Conservation (phyloP, 768 basidiomycete species). For the Zangia roseola region DNA sequence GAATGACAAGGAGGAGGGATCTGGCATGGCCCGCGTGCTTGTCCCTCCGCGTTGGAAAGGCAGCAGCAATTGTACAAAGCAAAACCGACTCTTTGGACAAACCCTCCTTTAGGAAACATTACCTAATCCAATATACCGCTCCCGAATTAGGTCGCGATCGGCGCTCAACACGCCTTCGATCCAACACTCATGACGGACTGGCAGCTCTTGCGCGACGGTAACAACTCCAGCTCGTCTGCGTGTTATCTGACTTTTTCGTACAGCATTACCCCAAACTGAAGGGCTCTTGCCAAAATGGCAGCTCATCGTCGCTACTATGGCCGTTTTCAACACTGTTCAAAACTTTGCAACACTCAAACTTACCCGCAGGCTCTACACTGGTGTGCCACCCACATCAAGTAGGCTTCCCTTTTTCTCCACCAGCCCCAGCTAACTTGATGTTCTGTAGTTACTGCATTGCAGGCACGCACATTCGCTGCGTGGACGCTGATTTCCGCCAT, state of each 20-base stretch:
- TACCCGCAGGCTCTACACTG: conserved; percentile 74
- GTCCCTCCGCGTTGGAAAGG: conserved; percentile 21
- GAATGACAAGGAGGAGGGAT: conserved; percentile 26
- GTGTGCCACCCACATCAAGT: conserved; percentile 41
- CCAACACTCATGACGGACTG: conserved; percentile 7
- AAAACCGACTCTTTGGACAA: conserved; percentile 6
- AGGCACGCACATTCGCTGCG: conserved; percentile 84
- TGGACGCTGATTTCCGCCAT: conserved; percentile 90
- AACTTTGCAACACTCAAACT: conserved; percentile 77
- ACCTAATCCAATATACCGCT: conserved; percentile 20
- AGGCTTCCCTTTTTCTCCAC: background rate
- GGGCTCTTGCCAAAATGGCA: conserved; percentile 90
- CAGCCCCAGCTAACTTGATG: background rate
- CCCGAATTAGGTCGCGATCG: conserved; percentile 17
- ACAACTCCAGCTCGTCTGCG: background rate
- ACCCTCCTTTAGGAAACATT: conserved; percentile 25
- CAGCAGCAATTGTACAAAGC: conserved; percentile 11
- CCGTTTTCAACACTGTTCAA: conserved; percentile 84
- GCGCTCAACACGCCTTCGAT: conserved; percentile 2
- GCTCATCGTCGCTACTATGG: conserved; percentile 71
- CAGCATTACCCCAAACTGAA: conserved; percentile 61
- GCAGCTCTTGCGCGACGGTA: conserved; percentile 26
- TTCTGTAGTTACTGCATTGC: conserved; percentile 73
- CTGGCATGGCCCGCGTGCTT: conserved; percentile 30
- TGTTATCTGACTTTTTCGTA: background rate